Evolutionary conservation across 495 filamentous ascomycete genomes (phyloP), one percentile per base, ranked within the genome.

Genomic region (Bombardia bombarda): DNA sequence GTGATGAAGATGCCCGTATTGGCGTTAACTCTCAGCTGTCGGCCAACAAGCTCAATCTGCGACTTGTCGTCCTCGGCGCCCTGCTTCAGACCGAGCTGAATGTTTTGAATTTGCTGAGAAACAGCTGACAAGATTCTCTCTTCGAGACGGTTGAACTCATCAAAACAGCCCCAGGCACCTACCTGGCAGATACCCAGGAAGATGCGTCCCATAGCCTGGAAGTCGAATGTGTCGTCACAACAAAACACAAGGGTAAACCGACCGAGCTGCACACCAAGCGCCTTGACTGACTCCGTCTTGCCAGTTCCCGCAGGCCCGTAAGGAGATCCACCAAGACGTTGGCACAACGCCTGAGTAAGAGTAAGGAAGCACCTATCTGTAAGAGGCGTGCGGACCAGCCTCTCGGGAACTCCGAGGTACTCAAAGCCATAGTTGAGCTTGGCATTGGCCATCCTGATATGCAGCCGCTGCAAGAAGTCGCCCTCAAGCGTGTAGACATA

Each of bases 1-100:
- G 92, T 99, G 63, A 99, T 97, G 70, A 99, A 99, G 59, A 99
- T 94, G 53, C 90, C 90, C 35, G 92, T 97, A 56, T 94, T 92
- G 35, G 75, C 70, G 56, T 95, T 90, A 48, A 99, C 90, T 26
- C 69, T 72, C 22, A 99, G 75, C 43, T 87, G 84, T 44, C 93
- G 81, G 33, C 93, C 90, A 32, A 95, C 85, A 10, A 99, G 69
- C 57, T 99, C 92, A 55, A 97, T 95, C 55, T 95, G 81, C 7
- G 87, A 67, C 53, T 86, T 86, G 3, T 80, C 77, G 49, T 93
- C 84, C 18, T 83, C 78, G 26, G 73, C 80, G 21, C 79, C 80
- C 57, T 86, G 86, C 57, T 85, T 86, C 38, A 99, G 70, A 46
- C 92, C 92, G 47, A 96, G 78, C 57, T 99, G 92, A 51, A 99